Percentiles rank a stretch among this genome's conserved stretches.
Conservation (phyloP, 495 filamentous ascomycete species). For the Pseudevernia furfuracea region DNA sequence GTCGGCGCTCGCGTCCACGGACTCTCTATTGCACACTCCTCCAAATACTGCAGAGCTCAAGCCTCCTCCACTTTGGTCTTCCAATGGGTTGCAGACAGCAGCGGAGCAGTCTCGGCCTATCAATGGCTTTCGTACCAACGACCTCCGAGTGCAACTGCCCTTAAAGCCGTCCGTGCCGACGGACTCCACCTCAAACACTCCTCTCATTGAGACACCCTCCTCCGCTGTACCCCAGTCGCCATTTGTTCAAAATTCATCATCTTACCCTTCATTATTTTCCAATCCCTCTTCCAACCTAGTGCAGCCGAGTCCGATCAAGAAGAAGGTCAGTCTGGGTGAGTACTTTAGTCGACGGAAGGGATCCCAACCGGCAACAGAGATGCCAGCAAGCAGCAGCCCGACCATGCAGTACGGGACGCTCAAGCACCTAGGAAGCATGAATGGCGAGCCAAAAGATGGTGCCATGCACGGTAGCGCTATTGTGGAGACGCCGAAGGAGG, state of each 20-base stretch:
- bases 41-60: conserved; percentile 17
- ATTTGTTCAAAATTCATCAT: conserved; percentile 25
- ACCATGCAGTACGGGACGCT: conserved; percentile 13
- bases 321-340: conserved; percentile 61
- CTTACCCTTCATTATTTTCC: conserved; percentile 29
- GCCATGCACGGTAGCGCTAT: conserved; percentile 18
- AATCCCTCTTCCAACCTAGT: conserved; percentile 31
- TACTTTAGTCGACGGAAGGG: conserved; percentile 47
- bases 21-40: neutral
- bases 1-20: neutral
- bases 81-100: conserved; percentile 19
- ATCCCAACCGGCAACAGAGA: conserved; percentile 23
- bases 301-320: conserved; percentile 52
- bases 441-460: conserved; percentile 16
- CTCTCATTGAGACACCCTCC: conserved; percentile 30
- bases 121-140: conserved; percentile 26
- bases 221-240: conserved; percentile 34
- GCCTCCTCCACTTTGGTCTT: conserved; percentile 27
- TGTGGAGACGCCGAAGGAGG: conserved; percentile 24
- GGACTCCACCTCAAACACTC: conserved; percentile 29
- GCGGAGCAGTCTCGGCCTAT: conserved; percentile 36
- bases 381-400: conserved; percentile 18
- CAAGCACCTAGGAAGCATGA: conserved; percentile 11
- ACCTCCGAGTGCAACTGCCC: conserved; percentile 39
- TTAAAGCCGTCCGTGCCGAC: conserved; percentile 23